Conservation (phyloP, 2,329 filamentous ascomycete genomes). For the Pseudocercospora fuligena region DNA sequence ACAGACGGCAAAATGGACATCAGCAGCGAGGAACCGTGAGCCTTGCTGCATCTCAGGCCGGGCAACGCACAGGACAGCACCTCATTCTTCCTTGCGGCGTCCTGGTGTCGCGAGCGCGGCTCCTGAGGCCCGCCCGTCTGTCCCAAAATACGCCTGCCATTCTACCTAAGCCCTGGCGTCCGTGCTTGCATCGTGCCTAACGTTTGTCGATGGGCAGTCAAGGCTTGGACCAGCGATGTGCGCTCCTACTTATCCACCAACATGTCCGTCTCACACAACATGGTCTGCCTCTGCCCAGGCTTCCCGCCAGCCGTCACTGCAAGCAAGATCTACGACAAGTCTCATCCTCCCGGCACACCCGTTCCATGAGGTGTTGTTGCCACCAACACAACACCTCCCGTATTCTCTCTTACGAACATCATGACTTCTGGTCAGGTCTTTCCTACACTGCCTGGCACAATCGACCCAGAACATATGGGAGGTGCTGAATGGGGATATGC, state of each 20-base stretch:
- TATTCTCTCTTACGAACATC: slow-evolving; percentile 9
- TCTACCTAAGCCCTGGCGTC: slow-evolving; percentile 30
- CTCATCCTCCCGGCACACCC: slow-evolving; percentile 32
- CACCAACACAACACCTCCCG: slow-evolving; percentile 29
- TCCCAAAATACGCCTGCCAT: slow-evolving; percentile 37
- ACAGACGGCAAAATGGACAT: slow-evolving; percentile 3
- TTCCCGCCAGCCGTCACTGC: slow-evolving; percentile 29
- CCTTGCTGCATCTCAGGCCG: background rate
- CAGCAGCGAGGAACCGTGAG: background rate
- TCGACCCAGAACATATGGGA: slow-evolving; percentile 38
- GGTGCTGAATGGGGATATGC: slow-evolving; percentile 37
- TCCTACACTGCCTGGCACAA: slow-evolving; percentile 32
- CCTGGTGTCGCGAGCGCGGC: slow-evolving; percentile 23
- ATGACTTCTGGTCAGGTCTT: slow-evolving; percentile 40
- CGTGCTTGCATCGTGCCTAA: slow-evolving; percentile 30
- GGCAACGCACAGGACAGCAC: slow-evolving; percentile 13
- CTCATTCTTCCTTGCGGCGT: slow-evolving; percentile 28
- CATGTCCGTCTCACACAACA: slow-evolving; percentile 35
- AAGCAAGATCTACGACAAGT: slow-evolving; percentile 30
- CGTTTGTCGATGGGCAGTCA: slow-evolving; percentile 27
- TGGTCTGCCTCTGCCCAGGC: slow-evolving; percentile 29
- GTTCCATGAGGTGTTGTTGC: slow-evolving; percentile 32
- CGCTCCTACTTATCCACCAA: slow-evolving; percentile 40
- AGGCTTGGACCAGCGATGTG: slow-evolving; percentile 26
- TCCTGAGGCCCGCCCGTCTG: slow-evolving; percentile 23